Evolutionary conservation across 2,329 filamentous ascomycete genomes (phyloP).

Genomic region (Ophiognomonia clavigignenti-juglandacearum): DNA sequence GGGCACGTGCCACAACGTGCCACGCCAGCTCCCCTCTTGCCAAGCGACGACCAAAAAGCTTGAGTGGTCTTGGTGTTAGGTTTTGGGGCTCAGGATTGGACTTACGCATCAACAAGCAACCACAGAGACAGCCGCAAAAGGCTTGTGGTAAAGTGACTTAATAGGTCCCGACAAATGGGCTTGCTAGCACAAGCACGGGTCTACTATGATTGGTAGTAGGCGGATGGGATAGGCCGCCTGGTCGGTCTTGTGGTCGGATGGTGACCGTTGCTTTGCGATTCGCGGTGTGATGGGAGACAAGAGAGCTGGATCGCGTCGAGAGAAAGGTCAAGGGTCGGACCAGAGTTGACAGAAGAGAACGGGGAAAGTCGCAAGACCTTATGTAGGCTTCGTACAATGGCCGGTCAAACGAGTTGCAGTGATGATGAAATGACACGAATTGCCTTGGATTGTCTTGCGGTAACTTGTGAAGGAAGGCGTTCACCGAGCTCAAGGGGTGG

Average conservation of each 20-base stretch:
- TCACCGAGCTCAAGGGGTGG: too few relatives aligned
- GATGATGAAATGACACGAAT: too few relatives aligned
- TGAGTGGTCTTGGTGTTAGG: background rate
- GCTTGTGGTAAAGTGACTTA: background rate
- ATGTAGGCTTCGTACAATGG: too few relatives aligned
- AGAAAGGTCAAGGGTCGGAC: too few relatives aligned
- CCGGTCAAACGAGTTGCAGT: too few relatives aligned
- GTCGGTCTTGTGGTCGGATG: too few relatives aligned
- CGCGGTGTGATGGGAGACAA: background rate
- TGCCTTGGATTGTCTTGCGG: too few relatives aligned
- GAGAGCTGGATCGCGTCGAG: background rate
- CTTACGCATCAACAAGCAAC: conserved; percentile 15
- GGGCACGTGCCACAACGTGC: background rate
- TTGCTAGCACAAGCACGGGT: background rate
- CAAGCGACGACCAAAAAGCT: conserved; percentile 4
- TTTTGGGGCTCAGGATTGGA: background rate
- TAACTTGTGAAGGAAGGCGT: too few relatives aligned
- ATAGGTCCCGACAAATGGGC: background rate
- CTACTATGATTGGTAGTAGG: background rate
- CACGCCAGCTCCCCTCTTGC: background rate
- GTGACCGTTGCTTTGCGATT: too few relatives aligned
- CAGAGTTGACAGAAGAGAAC: too few relatives aligned
- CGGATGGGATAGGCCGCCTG: too few relatives aligned
- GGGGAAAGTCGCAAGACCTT: too few relatives aligned
- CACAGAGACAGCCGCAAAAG: conserved; percentile 5